phyloP scores from a whole-genome alignment of 768 basidiomycete species.

The Amyloporia xantha region DNA sequence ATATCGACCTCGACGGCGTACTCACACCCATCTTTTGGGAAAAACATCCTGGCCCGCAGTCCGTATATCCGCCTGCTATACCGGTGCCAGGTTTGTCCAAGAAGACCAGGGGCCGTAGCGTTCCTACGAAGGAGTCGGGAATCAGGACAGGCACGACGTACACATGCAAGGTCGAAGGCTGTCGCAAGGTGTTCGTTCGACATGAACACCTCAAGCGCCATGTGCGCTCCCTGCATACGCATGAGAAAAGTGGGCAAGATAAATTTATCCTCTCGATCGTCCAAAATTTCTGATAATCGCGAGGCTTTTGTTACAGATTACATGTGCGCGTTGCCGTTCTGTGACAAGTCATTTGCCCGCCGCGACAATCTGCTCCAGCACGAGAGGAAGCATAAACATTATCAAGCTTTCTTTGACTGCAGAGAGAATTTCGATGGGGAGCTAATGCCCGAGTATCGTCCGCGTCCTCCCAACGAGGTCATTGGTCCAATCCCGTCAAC shows the following conservation, averaged over 20 bases:
- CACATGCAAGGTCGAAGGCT: conserved; percentile 62
- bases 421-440: conserved; percentile 13
- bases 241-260: conserved; percentile 71
- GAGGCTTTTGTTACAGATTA: conserved; percentile 33
- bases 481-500: too few relatives aligned
- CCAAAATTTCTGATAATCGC: neutral
- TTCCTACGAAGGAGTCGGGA: conserved; percentile 31
- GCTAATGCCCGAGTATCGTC: conserved; percentile 4
- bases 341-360: conserved; percentile 66
- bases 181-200: conserved; percentile 73
- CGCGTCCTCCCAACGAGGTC: neutral
- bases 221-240: conserved; percentile 71
- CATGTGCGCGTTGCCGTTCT: conserved; percentile 55
- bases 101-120: conserved; percentile 40
- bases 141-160: conserved; percentile 36
- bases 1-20: neutral
- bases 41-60: conserved; percentile 1
- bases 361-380: conserved; percentile 78
- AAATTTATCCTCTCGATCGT: neutral
- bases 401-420: conserved; percentile 12
- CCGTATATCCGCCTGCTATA: conserved; percentile 4
- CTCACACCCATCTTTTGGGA: neutral
- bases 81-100: conserved; percentile 45
- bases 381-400: conserved; percentile 47
- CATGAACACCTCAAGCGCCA: conserved; percentile 81